Evolutionary conservation across 228 moss, liverwort and hornwort species (phyloP).

Genomic region (Sphagnum fallax): DNA sequence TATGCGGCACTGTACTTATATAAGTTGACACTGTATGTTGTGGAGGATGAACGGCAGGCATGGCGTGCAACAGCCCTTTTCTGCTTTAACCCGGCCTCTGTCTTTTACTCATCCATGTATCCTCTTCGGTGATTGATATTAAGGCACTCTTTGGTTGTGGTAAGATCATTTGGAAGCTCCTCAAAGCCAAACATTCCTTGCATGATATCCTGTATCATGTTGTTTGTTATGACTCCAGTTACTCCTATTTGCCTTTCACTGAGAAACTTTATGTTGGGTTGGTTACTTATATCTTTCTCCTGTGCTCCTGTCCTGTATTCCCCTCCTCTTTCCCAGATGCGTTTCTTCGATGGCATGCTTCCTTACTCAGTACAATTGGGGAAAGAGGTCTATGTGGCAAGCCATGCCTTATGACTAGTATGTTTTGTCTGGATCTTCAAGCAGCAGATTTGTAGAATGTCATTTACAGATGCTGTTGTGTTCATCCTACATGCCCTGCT

Average conservation of each 20-base stretch:
- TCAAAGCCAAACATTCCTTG: not conserved
- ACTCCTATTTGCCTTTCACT: not conserved
- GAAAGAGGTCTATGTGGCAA: too few relatives aligned
- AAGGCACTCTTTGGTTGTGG: too few relatives aligned
- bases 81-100: constrained; percentile 91
- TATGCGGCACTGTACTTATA: constrained; percentile 62
- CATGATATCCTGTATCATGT: not conserved
- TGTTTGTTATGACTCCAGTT: not conserved
- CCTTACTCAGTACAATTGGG: too few relatives aligned
- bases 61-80: constrained; percentile 57
- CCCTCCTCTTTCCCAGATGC: too few relatives aligned
- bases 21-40: constrained; percentile 52
- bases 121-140: constrained; percentile 11
- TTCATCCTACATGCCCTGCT: too few relatives aligned
- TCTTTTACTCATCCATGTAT: constrained; percentile 84
- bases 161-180: not conserved
- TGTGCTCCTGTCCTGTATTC: too few relatives aligned
- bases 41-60: constrained; percentile 62
- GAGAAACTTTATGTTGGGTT: not conserved
- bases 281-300: too few relatives aligned
- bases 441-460: too few relatives aligned
- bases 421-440: too few relatives aligned
- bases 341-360: too few relatives aligned
- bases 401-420: too few relatives aligned
- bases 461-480: too few relatives aligned